Conservation (phyloP, 2,329 filamentous ascomycete species). For the Dothiorella sarmentorum region DNA sequence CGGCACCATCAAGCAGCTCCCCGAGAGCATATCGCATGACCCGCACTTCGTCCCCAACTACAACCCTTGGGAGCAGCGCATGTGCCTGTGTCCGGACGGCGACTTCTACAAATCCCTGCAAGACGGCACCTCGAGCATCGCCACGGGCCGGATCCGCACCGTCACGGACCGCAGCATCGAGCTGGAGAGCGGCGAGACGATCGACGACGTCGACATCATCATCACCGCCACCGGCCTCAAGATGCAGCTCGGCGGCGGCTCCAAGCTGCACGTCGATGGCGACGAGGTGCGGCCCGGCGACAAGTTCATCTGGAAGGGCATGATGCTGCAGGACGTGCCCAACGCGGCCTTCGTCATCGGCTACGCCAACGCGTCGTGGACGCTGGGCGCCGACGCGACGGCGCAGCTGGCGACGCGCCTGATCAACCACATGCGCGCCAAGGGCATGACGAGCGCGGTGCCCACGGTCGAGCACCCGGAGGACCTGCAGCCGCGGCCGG, state of each 20-base stretch:
- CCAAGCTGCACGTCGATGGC: conserved; percentile 51
- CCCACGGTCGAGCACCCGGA: background rate
- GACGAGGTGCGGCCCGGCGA: conserved; percentile 42
- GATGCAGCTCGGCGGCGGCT: conserved; percentile 53
- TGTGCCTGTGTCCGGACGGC: conserved; percentile 65
- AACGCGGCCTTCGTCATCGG: conserved; percentile 59
- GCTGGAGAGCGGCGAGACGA: conserved; percentile 44
- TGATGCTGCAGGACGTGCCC: conserved; percentile 61
- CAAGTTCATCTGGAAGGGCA: conserved; percentile 58
- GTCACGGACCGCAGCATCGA: conserved; percentile 50
- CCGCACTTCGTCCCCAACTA: conserved; percentile 48
- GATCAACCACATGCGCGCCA: conserved; percentile 45
- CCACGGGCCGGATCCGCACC: conserved; percentile 53
- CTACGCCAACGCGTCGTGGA: conserved; percentile 61
- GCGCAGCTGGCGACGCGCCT: conserved; percentile 50
- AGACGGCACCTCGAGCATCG: conserved; percentile 51
- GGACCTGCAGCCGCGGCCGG: conserved; percentile 23
- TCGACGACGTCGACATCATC: conserved; percentile 57
- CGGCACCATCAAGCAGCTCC: conserved; percentile 50
- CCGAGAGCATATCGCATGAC: conserved; percentile 41
- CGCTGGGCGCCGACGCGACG: conserved; percentile 57
- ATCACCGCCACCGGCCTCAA: conserved; percentile 63
- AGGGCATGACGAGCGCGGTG: conserved; percentile 1
- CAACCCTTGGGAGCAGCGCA: conserved; percentile 64
- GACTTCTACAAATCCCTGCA: conserved; percentile 56